These are phyloP conservation scores for Silene latifolia DNA, from an alignment of 148 eudicot genomes.

Conservation along the genomic window DNA sequence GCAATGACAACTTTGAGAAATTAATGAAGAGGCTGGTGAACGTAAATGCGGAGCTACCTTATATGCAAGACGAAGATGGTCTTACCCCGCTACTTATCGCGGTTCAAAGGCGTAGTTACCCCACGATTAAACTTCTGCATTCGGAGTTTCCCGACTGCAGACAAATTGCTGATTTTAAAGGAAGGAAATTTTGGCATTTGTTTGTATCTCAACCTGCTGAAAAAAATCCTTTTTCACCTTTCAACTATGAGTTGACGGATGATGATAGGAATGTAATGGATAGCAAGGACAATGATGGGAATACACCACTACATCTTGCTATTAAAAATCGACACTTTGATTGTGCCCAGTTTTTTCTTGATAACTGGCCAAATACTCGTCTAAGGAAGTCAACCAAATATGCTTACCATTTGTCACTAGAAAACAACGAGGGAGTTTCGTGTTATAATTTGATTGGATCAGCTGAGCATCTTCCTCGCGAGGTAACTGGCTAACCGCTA, in stretches of 20 bases:
- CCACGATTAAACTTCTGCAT: background rate
- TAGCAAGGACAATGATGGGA: background rate
- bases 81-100: slow-evolving; percentile 3
- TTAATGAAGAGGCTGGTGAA: too few species aligned
- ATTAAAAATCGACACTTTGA: slow-evolving; percentile 5
- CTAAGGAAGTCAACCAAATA: too few species aligned
- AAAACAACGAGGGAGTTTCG: too few species aligned
- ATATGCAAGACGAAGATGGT: slow-evolving; percentile 4
- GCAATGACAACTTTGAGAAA: too few species aligned
- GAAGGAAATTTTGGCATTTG: slow-evolving; percentile 7
- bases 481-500: too few species aligned
- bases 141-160: background rate
- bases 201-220: too few species aligned
- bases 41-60: background rate
- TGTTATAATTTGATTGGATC: too few species aligned
- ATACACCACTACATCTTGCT: slow-evolving; percentile 4
- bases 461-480: too few species aligned
- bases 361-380: background rate
- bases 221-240: too few species aligned
- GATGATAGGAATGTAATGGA: too few species aligned
- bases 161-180: background rate
- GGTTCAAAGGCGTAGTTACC: background rate
- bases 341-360: background rate
- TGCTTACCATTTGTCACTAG: too few species aligned
- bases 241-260: too few species aligned